A percentile compares a stretch with the other conserved stretches of the same genome.
Conservation (phyloP, 306 rosid species). For the Glycine tomentella region DNA sequence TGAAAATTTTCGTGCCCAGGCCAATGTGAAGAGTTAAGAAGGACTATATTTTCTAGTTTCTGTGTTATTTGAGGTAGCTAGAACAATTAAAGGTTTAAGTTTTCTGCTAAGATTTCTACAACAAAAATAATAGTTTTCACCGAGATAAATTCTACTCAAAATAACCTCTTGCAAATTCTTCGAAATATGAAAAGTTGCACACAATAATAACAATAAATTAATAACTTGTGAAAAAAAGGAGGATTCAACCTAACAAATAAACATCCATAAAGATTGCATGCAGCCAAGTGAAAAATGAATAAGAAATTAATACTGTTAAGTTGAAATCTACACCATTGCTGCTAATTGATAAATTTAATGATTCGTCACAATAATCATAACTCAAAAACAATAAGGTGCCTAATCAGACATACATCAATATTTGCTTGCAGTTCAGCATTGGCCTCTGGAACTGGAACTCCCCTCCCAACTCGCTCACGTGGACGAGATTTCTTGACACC, state of each 20-base stretch:
- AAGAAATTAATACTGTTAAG: slow-evolving; percentile 3
- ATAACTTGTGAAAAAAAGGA: neutral
- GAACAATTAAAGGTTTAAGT: neutral
- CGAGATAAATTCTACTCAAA: neutral
- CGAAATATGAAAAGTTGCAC: neutral
- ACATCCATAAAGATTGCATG: neutral
- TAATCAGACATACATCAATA: slow-evolving; percentile 75
- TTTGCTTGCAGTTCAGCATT: slow-evolving; percentile 96
- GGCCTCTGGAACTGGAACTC: slow-evolving; percentile 87
- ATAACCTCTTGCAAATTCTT: slow-evolving; percentile 2
- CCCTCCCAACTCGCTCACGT: slow-evolving; percentile 81
- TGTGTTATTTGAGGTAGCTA: neutral
- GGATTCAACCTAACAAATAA: neutral
- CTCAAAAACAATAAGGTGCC: neutral
- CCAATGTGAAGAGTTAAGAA: neutral
- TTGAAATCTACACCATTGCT: neutral
- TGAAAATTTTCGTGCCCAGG: neutral
- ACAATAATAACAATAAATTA: neutral
- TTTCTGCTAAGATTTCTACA: neutral
- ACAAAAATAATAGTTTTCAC: neutral
- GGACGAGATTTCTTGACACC: slow-evolving; percentile 84
- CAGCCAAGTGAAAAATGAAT: slow-evolving; percentile 12
- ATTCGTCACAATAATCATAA: neutral
- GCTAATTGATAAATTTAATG: neutral
- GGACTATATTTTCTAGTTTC: neutral